phyloP scores from a whole-genome alignment of 2,329 filamentous ascomycete genomes.

The Clonostachys rhizophaga region DNA sequence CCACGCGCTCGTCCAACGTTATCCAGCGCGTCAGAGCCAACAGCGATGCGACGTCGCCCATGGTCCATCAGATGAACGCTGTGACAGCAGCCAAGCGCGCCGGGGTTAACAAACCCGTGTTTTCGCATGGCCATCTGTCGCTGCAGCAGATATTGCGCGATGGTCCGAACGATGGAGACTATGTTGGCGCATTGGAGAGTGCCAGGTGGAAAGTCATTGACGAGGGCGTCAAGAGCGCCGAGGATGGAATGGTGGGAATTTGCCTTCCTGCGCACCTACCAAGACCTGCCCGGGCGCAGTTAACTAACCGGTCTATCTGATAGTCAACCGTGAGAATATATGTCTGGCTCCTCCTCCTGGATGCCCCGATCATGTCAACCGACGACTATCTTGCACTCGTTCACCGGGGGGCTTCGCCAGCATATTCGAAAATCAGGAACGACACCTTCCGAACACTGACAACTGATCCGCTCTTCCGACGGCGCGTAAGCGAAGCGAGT shows the following conservation, averaged over 20 bases:
- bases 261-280: not conserved
- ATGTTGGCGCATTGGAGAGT: conserved; percentile 62
- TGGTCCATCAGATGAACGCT: conserved; percentile 28
- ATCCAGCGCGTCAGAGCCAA: conserved; percentile 49
- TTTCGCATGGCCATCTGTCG: conserved; percentile 51
- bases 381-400: conserved; percentile 87
- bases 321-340: conserved; percentile 93
- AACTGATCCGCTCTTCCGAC: conserved; percentile 93
- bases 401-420: conserved; percentile 88
- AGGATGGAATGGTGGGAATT: conserved; percentile 69
- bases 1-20: conserved; percentile 13
- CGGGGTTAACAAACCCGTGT: conserved; percentile 35
- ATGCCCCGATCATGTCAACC: conserved; percentile 78
- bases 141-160: conserved; percentile 77
- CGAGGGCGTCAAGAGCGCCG: conserved; percentile 71
- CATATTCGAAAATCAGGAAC: conserved; percentile 96
- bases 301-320: not conserved
- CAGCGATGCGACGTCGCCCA: conserved; percentile 57
- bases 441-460: conserved; percentile 96
- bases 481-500: conserved; percentile 91
- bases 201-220: conserved; percentile 69
- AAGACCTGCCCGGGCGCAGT: no score
- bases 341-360: conserved; percentile 90
- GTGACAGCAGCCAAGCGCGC: conserved; percentile 25
- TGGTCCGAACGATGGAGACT: conserved; percentile 70